Base-by-base conservation (phyloP, 768 basidiomycete genomes). In the Clitopilus hobsonii region DNA sequence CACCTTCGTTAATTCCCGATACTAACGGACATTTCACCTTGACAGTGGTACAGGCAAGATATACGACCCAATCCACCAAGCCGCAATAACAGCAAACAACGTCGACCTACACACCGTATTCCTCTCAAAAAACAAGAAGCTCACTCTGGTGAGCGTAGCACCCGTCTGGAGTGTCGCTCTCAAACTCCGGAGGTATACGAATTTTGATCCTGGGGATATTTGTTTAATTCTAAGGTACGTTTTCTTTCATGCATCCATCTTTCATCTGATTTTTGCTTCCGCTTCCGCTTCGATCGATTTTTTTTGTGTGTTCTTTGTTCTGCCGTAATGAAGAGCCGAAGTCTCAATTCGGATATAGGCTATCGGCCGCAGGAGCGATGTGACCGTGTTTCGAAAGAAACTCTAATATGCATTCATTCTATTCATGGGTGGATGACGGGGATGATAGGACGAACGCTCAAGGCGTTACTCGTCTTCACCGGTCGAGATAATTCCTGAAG, bases 91-190 rank as follows among this genome's bases (percentile, higher is more conserved):
- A 36, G 69, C 74, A 7, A 73, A 78, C 56, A 87, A 88, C 63
- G 58, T 81, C 22, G 63, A 66, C 2, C 67, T 75, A 55, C 82
- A 82, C 65, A 85, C 84, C 0, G 72, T 89, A 13, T 90, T 77
- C 68, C 68, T 70, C 0, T 80, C 82, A 0, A 68, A 69, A 0
- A 86, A 87, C 47, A 69, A 75, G 13, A 63, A 72, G 49, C 75
- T 90, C 51, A 64, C 63, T 0, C 68, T 83, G 49, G 68, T 88
- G 62, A 82, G 80, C 57, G 85, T 89, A 2, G 80, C 84, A 24
- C 87, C 86, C 55, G 80, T 82, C 56, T 89, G 88, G 88, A 80
- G 81, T 1, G 79, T 89, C 38, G 83, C 86, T 2, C 79, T 89
- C 60, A 89, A 89, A 64, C 74, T 89, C 10, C 85, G 86, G 18